Conservation (phyloP, 2,329 filamentous ascomycete genomes). For the Monosporascus cannonballus region DNA sequence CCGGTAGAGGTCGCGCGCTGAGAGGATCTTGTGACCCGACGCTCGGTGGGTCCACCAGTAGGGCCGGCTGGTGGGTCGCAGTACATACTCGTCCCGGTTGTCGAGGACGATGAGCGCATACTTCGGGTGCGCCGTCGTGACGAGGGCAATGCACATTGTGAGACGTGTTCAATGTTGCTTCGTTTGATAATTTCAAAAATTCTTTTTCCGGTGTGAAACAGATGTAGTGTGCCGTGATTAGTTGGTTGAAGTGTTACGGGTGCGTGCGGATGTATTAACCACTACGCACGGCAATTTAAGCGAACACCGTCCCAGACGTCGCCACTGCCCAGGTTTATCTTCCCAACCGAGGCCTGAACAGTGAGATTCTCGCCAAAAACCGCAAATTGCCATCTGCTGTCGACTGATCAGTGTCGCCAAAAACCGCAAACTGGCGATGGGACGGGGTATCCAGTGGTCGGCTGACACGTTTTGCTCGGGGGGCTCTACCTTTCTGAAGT, state of each 20-base stretch:
- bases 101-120: slow-evolving; percentile 71
- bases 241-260: too few species aligned
- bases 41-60: slow-evolving; percentile 54
- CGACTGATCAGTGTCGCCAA: neutral
- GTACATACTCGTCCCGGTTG: slow-evolving; percentile 71
- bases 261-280: too few species aligned
- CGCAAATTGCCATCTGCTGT: neutral
- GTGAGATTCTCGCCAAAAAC: too few species aligned
- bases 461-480: neutral
- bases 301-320: too few species aligned
- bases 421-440: neutral
- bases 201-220: too few species aligned
- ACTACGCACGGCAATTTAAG: too few species aligned
- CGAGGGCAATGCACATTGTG: slow-evolving; percentile 69
- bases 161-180: neutral
- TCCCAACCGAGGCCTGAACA: too few species aligned
- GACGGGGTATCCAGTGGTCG: neutral
- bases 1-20: slow-evolving; percentile 55
- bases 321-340: too few species aligned
- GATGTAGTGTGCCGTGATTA: too few species aligned
- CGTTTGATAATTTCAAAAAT: neutral
- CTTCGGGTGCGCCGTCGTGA: slow-evolving; percentile 68
- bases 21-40: slow-evolving; percentile 44
- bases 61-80: slow-evolving; percentile 56
- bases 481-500: too few species aligned